Base-by-base conservation (phyloP, 2,329 filamentous ascomycete genomes). In the Aspergillus calidoustus region DNA sequence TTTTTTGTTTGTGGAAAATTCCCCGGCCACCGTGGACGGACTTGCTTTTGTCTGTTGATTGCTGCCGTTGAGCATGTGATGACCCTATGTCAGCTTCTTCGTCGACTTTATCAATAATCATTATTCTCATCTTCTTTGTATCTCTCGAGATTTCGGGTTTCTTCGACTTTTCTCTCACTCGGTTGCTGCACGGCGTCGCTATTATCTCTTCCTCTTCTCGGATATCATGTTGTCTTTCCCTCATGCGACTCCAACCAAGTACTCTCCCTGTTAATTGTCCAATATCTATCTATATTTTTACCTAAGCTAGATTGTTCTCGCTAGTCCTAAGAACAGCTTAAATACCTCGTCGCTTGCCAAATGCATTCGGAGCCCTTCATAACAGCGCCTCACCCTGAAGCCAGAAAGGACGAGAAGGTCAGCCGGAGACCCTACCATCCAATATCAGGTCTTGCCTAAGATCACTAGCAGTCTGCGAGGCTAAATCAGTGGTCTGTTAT, bases 351-450 rank as follows among this genome's bases (percentile, higher is more conserved):
- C 13, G 9, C 52, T 53, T 47, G 46, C 44, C 17, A 30, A 34
- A 62, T 63, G 59, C 48, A 59, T 34, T 54, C 25, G 19, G n/a
- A 44, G 54, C 30, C 22, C 38, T 43, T 58, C 28, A 22, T 22
- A 7, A 22, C 31, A 50, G 41, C 34, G 7, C 25, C 46, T 19
- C 55, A 51, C 9, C 15, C 30, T 3, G 11, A 28, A 17, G 6
- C 6, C 19, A 22, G 41, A 25, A 44, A 38, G 19, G 30, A 17
- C 23, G 44, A 28, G 31, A 65, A 65, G 53, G 64, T 65, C n/a
- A 23, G 61, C 55, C 9, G 34, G 11, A 52, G 28, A 17, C 22
- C 23, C 19, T 19, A 3, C n/a, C 7, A 8, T 47, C 8, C 8
- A 9, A 47, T 47, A 47, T 47, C 44, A 19, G 9, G 8, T 50